Base-by-base conservation (phyloP, 73 alveolate species). In the Paramecium biaurelia region DNA sequence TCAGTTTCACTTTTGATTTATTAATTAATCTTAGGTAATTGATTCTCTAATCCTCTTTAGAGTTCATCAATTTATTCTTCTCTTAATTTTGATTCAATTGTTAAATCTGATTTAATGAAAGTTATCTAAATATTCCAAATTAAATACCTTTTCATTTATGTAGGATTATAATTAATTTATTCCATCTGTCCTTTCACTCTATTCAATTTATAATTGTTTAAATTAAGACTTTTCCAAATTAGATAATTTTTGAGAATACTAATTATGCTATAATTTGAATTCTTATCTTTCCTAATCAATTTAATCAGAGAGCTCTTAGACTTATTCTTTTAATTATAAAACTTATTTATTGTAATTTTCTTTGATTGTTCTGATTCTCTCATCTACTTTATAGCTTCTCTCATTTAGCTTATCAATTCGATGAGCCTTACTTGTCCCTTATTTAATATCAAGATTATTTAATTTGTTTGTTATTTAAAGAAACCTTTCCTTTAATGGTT, bases 341-440 rank as follows among this genome's bases (percentile, higher is more conserved):
- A 72, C 58, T 72, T 35, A 72, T 37, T 72, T 72, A 72, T 72
- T 72, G 21, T 72, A 38, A 37, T 72, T 35, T 14, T 72, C 86
- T 38, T 35, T 72, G 35, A 72, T 35, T 12, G 56, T 11, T 38
- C 58, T 35, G 14, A 72, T 72, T 72, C 86, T 72, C 35, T 72
- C 58, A 30, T 35, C 86, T 3, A 72, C n/a, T 21, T 72, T 38
- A 11, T 72, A 72, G 63, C 86, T 72, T 79, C 90, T 79, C 32
- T 79, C 72, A 41, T 43, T 43, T 30, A 79, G 15, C 15, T 41
- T 47, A 45, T 79, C 90, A 43, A 79, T 79, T 45, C 90, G 21
- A 79, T 79, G 90, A 79, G 90, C 90, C 26, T 79, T 79, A 42
- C 90, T 38, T 38, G 47, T 42, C 12, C 90, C 90, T 20, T 79